Conservation (phyloP, 148 eudicot species). For the Camellia japonica region DNA sequence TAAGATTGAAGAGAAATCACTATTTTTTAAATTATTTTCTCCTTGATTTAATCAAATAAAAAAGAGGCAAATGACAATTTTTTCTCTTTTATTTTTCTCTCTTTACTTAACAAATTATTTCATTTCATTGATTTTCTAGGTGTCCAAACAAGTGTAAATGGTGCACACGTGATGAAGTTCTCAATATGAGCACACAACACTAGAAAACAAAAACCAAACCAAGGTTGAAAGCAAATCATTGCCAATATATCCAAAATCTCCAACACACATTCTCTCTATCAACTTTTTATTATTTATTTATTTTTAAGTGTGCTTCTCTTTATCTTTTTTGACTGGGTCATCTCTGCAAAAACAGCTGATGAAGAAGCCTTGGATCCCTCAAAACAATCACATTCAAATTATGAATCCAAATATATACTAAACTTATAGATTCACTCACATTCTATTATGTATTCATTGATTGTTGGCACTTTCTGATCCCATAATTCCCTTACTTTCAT, state of each 20-base stretch:
- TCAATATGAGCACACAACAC: too few relatives aligned
- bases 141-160: background rate
- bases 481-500: constrained; percentile 1
- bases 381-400: background rate
- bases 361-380: background rate
- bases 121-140: too few relatives aligned
- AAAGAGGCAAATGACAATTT: too few relatives aligned
- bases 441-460: background rate
- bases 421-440: background rate
- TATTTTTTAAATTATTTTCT: too few relatives aligned
- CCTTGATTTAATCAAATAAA: too few relatives aligned
- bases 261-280: background rate
- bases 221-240: background rate
- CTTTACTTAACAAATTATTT: too few relatives aligned
- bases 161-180: background rate
- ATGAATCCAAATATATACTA: background rate
- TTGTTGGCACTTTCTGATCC: background rate
- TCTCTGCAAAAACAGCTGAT: background rate
- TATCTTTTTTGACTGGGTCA: background rate
- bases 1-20: too few relatives aligned
- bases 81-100: too few relatives aligned
- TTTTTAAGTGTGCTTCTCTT: background rate
- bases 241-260: background rate
- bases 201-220: background rate
- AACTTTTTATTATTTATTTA: too few relatives aligned